Base-by-base conservation (phyloP, 805 yeast species). In the Nakazawaea wickerhamii region DNA sequence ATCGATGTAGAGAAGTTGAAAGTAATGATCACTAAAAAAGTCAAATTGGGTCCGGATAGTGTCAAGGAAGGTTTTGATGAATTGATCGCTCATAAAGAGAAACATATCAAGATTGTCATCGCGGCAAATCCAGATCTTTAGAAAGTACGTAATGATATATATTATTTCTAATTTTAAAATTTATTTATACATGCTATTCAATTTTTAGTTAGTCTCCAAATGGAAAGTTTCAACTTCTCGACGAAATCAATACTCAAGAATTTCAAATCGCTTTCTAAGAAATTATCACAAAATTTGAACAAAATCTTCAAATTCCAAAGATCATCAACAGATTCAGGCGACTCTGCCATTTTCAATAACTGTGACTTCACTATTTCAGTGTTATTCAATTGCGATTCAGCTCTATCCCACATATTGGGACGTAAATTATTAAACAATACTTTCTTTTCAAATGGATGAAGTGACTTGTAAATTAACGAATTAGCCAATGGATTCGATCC, bases 281-380 rank as follows among this genome's bases (percentile, higher is more conserved):
- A 48, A 38, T 63, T 59, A 43, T 82, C 86, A 31, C 75, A 69
- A 60, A 68, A 84, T 13, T 79, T 73, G 60, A 84, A 79, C 7
- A 84, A 58, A 38, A 84, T 55, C 46, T 73, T 73, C 45, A 83
- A 58, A 50, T 79, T 81, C 81, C 85, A 77, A 41, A 83, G 58
- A 42, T 81, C 85, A 37, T 80, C 81, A 4, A 67, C 49, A 1
- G 59, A 54, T 10, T 47, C 40, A 0, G 83, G 81, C 1, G 51
- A 49, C 3, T 45, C 44, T 1, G 77, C 76, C 51, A 73, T 58
- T 2, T 55, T 54, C 21, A 59, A 59, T 21, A 81, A 57, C 48
- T 81, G 82, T 18, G 77, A 54, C 52, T 79, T 76, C 48, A 70
- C 66, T 22, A 77, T 55, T 4, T 77, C 65, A 3, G 73, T 70